phyloP scores from a whole-genome alignment of 2,329 filamentous ascomycete genomes.

The Grosmannia penicillata region DNA sequence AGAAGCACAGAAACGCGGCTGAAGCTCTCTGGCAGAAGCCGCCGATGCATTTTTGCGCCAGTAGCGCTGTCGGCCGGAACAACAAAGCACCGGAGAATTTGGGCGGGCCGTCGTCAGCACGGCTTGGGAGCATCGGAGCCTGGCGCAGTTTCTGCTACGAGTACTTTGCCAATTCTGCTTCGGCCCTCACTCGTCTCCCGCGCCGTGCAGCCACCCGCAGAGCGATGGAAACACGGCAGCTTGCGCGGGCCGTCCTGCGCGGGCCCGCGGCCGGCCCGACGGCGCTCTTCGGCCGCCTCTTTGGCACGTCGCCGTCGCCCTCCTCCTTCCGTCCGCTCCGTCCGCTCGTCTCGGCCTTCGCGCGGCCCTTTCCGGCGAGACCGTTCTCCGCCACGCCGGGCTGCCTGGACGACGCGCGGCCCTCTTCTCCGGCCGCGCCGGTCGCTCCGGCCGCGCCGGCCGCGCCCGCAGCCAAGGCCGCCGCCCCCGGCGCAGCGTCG shows the following conservation, averaged over 20 bases:
- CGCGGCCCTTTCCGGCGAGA: background rate
- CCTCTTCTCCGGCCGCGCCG: too few relatives aligned
- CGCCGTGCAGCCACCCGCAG: too few relatives aligned
- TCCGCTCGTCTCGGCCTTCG: background rate
- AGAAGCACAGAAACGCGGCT: background rate
- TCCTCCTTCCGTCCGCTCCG: too few relatives aligned
- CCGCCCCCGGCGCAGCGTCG: background rate
- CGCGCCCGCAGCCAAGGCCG: background rate
- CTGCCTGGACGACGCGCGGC: background rate
- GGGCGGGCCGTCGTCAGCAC: too few relatives aligned
- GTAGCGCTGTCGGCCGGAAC: conserved; percentile 4
- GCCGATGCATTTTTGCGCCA: background rate
- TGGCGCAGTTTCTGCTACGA: too few relatives aligned
- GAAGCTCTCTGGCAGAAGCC: background rate
- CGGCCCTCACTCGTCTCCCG: too few relatives aligned
- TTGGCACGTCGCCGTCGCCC: too few relatives aligned
- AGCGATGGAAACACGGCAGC: conserved; percentile 4
- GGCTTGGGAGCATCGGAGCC: too few relatives aligned
- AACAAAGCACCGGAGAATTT: conserved; percentile 6
- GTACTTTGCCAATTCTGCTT: background rate
- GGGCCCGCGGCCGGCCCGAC: background rate
- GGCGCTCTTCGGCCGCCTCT: background rate
- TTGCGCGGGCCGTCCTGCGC: conserved; percentile 5
- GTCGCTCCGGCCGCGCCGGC: background rate
- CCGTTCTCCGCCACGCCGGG: background rate